phyloP scores from a whole-genome alignment of 192 early-diverging fungal species.

The Backusella sp. region DNA sequence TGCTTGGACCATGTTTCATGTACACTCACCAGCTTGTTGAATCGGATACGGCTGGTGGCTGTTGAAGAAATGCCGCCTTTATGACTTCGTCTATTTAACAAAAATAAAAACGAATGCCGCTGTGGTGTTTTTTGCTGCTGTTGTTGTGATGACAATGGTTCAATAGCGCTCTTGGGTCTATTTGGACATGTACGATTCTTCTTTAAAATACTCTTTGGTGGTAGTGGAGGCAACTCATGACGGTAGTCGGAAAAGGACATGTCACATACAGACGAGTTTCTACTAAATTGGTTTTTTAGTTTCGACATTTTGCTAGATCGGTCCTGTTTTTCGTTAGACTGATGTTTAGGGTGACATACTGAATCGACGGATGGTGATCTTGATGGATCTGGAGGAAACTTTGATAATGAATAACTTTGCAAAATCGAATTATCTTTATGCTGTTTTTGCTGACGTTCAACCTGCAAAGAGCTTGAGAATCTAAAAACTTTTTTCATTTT shows the following conservation, averaged over 20 bases:
- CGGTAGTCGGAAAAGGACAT: not conserved
- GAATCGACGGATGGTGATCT: not conserved
- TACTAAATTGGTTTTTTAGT: not conserved
- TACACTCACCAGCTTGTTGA: conserved; percentile 29
- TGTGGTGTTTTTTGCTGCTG: not conserved
- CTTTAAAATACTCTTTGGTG: not conserved
- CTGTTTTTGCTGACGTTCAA: not conserved
- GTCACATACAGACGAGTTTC: not conserved
- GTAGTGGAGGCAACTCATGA: not conserved
- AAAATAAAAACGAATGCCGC: not conserved
- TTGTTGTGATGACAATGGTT: not conserved
- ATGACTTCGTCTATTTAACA: not conserved
- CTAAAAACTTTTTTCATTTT: conserved; percentile 8
- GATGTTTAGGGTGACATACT: not conserved
- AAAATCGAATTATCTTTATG: not conserved
- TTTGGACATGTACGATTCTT: not conserved
- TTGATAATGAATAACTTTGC: not conserved
- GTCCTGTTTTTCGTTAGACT: not conserved
- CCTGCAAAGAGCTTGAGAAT: not conserved
- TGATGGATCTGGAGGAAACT: not conserved
- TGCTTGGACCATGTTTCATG: conserved; percentile 65
- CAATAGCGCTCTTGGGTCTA: not conserved
- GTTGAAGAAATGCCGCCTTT: not conserved
- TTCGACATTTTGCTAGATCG: not conserved
- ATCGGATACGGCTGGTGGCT: not conserved